A percentile compares a stretch with the other conserved stretches of the same genome.
phyloP scores from a whole-genome alignment of 768 basidiomycete genomes.

The Boletus subparvulus region DNA sequence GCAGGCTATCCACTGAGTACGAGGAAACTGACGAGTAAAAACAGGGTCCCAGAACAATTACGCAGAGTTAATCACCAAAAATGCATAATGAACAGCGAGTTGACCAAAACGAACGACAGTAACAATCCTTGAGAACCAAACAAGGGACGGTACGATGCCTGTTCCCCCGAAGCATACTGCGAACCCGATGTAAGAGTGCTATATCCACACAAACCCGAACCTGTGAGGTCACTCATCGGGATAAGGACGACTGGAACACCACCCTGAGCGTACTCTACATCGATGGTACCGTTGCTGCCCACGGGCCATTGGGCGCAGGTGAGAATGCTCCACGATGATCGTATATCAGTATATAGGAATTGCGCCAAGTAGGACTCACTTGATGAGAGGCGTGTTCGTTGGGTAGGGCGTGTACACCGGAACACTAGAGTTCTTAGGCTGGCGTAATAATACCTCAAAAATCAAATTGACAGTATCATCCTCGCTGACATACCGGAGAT shows the following conservation, averaged over 20 bases:
- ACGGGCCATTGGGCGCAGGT: conserved; percentile 68
- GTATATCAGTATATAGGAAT: not conserved
- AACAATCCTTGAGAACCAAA: not conserved
- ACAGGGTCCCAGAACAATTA: not conserved
- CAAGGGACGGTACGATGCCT: not conserved
- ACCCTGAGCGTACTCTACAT: conserved; percentile 61
- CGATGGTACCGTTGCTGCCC: conserved; percentile 61
- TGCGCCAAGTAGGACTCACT: conserved; percentile 42
- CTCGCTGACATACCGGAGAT: conserved; percentile 50
- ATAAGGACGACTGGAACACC: conserved; percentile 60
- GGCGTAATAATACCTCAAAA: not conserved
- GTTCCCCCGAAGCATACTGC: conserved; percentile 6
- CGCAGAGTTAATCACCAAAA: not conserved
- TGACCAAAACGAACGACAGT: conserved; percentile 10
- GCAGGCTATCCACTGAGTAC: not conserved
- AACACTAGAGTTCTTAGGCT: conserved; percentile 59
- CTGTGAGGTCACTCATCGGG: conserved; percentile 36
- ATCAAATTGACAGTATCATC: not conserved
- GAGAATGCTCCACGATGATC: conserved; percentile 45
- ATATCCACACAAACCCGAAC: conserved; percentile 40
- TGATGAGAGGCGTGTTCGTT: conserved; percentile 47
- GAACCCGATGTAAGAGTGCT: not conserved
- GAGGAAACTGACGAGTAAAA: not conserved
- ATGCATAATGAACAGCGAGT: not conserved
- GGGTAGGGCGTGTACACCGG: conserved; percentile 58